Base-by-base conservation (phyloP, 768 basidiomycete species). In the Xanthoconium purpureum region DNA sequence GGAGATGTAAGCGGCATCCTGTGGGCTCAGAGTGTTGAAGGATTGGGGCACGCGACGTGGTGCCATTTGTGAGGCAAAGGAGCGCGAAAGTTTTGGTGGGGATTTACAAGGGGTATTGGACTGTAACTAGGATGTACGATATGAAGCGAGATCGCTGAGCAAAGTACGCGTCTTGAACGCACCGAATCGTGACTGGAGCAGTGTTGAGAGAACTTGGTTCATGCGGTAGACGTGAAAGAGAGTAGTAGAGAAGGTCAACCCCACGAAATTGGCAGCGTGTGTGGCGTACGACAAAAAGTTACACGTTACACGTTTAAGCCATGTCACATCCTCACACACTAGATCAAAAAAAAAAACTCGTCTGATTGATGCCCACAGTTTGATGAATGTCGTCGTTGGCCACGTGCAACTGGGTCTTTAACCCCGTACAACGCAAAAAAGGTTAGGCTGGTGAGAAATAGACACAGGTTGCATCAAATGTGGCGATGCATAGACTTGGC, bases 41-140 rank as follows among this genome's bases (percentile, higher is more conserved):
- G 74, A 69, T 24, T 72, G 73, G 50, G 72, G 66, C 44, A 67
- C 74, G 52, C 82, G 81, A 72, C 78, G 77, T 62, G 78, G 82
- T 50, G 78, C 74, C 83, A 84, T 84, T 32, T 44, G 54, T 33
- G 28, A 42, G 42, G 43, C 8, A 48, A 59, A 54, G 56, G 60
- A 56, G 58, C 54, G 63, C 43, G 52, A 47, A 50, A 39, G 54
- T 48, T 52, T 65, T 46, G 32, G n/a, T 35, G 38, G 13, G 28
- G 44, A 47, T 49, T 33, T 57, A 57, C 58, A 49, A 20, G 24
- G 56, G 30, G 36, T 18, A 35, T 38, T 9, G 15, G 47, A 8
- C 17, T 52, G 20, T 18, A 6, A 24, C 14, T 15, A 24, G 29
- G 29, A 38, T 28, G 29, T 1, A 15, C 9, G 50, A 52, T 13